Evolutionary conservation across 2,329 filamentous ascomycete genomes (phyloP).

Genomic region (Sarocladium strictum): DNA sequence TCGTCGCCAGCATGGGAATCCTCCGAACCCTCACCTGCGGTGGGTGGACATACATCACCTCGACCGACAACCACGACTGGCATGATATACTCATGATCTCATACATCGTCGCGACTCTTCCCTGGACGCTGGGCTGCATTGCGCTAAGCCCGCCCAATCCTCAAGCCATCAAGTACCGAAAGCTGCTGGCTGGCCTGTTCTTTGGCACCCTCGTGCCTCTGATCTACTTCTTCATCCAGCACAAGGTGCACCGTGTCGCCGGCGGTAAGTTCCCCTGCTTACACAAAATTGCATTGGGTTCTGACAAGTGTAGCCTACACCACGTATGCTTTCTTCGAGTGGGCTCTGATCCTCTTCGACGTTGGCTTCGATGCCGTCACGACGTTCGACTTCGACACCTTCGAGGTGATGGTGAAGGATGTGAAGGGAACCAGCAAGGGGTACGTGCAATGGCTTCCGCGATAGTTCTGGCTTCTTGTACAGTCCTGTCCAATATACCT

Average conservation of each 20-base stretch:
- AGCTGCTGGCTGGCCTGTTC: slow-evolving; percentile 75
- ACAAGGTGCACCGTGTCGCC: slow-evolving; percentile 90
- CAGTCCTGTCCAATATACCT: slow-evolving; percentile 26
- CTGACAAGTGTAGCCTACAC: slow-evolving; percentile 68
- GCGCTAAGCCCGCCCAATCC: slow-evolving; percentile 80
- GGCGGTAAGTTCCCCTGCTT: slow-evolving; percentile 62
- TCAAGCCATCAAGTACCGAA: slow-evolving; percentile 79
- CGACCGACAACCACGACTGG: slow-evolving; percentile 97
- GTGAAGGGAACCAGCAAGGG: slow-evolving; percentile 88
- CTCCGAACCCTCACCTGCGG: slow-evolving; percentile 91
- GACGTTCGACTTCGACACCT: slow-evolving; percentile 79
- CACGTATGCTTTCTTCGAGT: slow-evolving; percentile 96
- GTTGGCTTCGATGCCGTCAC: slow-evolving; percentile 96
- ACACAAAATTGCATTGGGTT: neutral
- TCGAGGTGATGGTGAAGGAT: slow-evolving; percentile 85
- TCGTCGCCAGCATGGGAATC: slow-evolving; percentile 72
- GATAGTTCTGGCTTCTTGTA: slow-evolving; percentile 50
- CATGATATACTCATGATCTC: slow-evolving; percentile 99
- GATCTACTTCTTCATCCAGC: slow-evolving; percentile 96
- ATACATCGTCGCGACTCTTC: slow-evolving; percentile 87
- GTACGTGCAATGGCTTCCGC: slow-evolving; percentile 97
- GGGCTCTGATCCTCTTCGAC: slow-evolving; percentile 90
- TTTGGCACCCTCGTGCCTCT: slow-evolving; percentile 87
- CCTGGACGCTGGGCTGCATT: slow-evolving; percentile 91
- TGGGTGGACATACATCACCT: slow-evolving; percentile 97